Conservation (phyloP, 148 eudicot species). For the Polygonum aviculare region DNA sequence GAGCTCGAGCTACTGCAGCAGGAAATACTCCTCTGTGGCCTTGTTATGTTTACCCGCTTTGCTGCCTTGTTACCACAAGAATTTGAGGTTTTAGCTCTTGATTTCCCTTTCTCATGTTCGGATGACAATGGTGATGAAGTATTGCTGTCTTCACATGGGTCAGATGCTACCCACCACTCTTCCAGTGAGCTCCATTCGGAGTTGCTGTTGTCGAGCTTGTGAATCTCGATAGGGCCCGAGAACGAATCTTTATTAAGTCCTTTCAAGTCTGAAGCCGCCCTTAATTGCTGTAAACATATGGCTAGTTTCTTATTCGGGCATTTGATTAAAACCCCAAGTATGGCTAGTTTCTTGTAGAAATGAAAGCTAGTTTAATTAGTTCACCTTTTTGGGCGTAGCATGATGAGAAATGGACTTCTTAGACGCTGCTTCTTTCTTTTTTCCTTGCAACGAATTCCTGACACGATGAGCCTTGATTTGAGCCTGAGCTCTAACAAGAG, state of each 20-base stretch:
- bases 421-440: constrained; percentile 42
- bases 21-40: background rate
- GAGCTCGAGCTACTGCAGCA: constrained; percentile 15
- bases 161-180: constrained; percentile 58
- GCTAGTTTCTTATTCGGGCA: background rate
- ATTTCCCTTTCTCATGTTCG: background rate
- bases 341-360: no score
- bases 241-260: constrained; percentile 18
- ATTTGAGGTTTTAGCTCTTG: background rate
- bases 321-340: background rate
- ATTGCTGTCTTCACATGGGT: constrained; percentile 57
- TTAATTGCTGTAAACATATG: constrained; percentile 33
- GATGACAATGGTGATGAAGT: background rate
- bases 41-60: constrained; percentile 8
- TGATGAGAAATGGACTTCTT: constrained; percentile 23
- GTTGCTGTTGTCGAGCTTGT: background rate
- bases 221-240: background rate
- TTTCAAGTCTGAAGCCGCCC: constrained; percentile 25
- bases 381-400: constrained; percentile 30
- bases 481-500: constrained; percentile 78
- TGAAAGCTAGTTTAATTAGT: background rate
- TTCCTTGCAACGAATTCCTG: constrained; percentile 30
- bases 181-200: constrained; percentile 55
- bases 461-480: constrained; percentile 45
- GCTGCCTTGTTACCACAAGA: background rate